Conservation (phyloP, 257 asterid genomes). For the Przewalskia tangutica region DNA sequence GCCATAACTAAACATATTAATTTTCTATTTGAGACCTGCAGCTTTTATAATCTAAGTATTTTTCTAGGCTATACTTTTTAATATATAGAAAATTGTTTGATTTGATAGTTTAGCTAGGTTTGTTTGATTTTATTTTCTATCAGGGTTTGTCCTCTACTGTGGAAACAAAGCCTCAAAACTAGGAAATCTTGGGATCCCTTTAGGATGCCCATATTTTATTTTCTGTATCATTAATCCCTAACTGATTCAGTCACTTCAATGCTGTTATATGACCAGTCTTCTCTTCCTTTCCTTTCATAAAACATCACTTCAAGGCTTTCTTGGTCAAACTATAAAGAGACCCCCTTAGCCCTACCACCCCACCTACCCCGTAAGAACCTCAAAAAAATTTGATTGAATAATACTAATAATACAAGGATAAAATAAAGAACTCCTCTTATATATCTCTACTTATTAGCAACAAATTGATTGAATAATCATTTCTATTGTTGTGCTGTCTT, state of each 20-base stretch:
- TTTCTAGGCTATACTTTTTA: background rate
- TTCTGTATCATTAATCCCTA: conserved; percentile 18
- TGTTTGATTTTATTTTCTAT: conserved; percentile 19
- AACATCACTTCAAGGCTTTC: conserved; percentile 23
- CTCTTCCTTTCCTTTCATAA: background rate
- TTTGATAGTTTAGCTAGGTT: background rate
- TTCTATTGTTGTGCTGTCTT: too few species aligned
- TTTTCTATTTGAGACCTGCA: background rate
- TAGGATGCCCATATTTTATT: background rate
- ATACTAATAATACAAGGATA: background rate
- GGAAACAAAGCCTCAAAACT: conserved; percentile 32
- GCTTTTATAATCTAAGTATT: background rate
- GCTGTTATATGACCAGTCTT: conserved; percentile 11
- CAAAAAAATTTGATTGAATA: background rate
- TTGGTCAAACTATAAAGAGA: conserved; percentile 4
- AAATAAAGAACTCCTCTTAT: background rate
- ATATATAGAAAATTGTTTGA: background rate
- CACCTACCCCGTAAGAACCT: background rate
- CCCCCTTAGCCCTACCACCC: background rate
- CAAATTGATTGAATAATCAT: background rate
- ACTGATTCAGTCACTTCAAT: conserved; percentile 63
- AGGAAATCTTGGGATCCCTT: background rate
- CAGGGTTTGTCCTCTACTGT: conserved; percentile 40
- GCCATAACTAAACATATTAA: conserved; percentile 26
- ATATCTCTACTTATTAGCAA: too few species aligned